These are phyloP conservation scores for Ehretia macrophylla DNA, from an alignment of 257 asterid genomes.

Conservation along the genomic window DNA sequence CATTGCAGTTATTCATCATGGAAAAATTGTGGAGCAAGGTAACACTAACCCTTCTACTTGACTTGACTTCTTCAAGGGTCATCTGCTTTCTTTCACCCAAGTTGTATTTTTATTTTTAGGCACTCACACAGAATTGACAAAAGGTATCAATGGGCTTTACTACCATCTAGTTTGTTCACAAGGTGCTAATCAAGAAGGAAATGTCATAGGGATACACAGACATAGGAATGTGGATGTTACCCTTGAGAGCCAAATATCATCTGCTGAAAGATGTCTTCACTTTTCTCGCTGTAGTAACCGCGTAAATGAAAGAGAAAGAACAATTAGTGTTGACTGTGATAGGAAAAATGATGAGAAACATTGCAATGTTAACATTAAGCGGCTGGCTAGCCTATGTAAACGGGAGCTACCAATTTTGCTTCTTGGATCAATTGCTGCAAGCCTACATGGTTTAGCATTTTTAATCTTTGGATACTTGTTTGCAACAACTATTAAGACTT, in stretches of 20 bases:
- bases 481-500: constrained; percentile 20
- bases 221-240: neutral
- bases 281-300: neutral
- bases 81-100: too few species aligned
- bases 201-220: neutral
- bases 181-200: constrained; percentile 5
- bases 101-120: constrained; percentile 12
- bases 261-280: neutral
- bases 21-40: constrained; percentile 32
- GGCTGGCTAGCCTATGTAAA: constrained; percentile 17
- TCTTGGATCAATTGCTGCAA: constrained; percentile 23
- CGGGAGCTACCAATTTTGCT: constrained; percentile 20
- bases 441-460: constrained; percentile 15
- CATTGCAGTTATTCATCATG: constrained; percentile 26
- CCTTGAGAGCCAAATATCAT: neutral
- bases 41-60: neutral
- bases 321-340: neutral
- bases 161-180: constrained; percentile 12
- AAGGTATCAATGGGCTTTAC: constrained; percentile 22
- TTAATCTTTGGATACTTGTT: constrained; percentile 22
- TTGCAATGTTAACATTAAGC: constrained; percentile 5
- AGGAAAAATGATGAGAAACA: constrained; percentile 1
- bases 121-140: constrained; percentile 21
- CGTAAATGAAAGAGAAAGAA: neutral
- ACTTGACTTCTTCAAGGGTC: neutral